These are phyloP conservation scores for Silene conica DNA, from an alignment of 148 eudicot species.

Conservation along the genomic window DNA sequence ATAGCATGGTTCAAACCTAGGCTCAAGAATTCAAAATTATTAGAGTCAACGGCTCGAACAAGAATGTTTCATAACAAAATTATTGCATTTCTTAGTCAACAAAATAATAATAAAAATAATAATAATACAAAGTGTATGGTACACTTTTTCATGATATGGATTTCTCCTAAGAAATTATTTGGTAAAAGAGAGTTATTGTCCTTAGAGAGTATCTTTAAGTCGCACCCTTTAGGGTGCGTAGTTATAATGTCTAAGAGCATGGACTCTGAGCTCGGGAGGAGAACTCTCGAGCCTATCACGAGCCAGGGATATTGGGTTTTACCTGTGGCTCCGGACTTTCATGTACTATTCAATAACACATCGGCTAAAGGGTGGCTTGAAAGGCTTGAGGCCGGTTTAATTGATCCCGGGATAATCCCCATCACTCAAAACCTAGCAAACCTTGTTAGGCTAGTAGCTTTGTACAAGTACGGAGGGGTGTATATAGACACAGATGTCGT, in stretches of 20 bases:
- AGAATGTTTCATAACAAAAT: conserved; percentile 31
- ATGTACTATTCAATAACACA: conserved; percentile 38
- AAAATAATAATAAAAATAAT: not conserved
- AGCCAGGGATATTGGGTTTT: conserved; percentile 30
- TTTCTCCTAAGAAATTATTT: conserved; percentile 40
- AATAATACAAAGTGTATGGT: conserved; percentile 27
- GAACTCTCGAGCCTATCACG: conserved; percentile 36
- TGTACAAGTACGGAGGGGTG: conserved; percentile 74
- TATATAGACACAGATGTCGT: conserved; percentile 71
- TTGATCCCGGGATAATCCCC: conserved; percentile 56
- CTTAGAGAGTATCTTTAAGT: conserved; percentile 48
- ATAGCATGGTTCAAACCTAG: conserved; percentile 37
- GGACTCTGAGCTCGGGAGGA: conserved; percentile 45
- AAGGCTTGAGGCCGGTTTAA: conserved; percentile 44
- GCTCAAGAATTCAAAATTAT: conserved; percentile 28
- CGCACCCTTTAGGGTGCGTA: conserved; percentile 57
- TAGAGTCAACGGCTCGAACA: conserved; percentile 27
- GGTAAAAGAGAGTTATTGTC: conserved; percentile 43
- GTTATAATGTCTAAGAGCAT: conserved; percentile 48
- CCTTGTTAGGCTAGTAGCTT: conserved; percentile 44
- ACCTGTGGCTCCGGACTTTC: conserved; percentile 40
- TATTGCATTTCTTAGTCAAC: conserved; percentile 19
- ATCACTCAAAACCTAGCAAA: conserved; percentile 69
- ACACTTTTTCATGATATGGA: conserved; percentile 67
- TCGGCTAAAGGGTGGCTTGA: conserved; percentile 55